Conservation (phyloP, 2,329 filamentous ascomycete genomes). For the Arthroderma sp. region DNA sequence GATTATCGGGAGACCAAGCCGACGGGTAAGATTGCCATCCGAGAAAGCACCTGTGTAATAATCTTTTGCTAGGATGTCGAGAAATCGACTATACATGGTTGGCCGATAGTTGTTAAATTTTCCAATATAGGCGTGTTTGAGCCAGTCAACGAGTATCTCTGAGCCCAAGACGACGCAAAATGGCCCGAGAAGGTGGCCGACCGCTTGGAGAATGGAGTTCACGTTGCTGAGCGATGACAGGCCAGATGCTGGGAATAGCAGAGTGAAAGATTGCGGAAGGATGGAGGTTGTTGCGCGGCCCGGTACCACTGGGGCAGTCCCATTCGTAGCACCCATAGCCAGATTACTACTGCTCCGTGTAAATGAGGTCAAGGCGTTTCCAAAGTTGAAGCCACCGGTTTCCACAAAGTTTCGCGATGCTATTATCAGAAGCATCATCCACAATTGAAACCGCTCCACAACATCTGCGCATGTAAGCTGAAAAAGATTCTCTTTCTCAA, state of each 20-base stretch:
- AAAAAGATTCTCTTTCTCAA: conserved; percentile 95
- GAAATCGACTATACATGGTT: conserved; percentile 71
- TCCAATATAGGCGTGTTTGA: conserved; percentile 94
- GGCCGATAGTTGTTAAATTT: conserved; percentile 98
- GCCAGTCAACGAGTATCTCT: conserved; percentile 91
- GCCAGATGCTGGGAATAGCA: conserved; percentile 51
- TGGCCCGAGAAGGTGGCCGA: conserved; percentile 75
- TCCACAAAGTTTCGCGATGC: conserved; percentile 93
- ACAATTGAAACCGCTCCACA: conserved; percentile 92
- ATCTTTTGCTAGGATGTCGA: conserved; percentile 91
- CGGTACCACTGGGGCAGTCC: conserved; percentile 44
- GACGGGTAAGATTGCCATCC: conserved; percentile 76
- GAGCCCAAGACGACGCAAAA: conserved; percentile 90
- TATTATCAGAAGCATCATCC: conserved; percentile 95
- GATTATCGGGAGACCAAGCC: conserved; percentile 80
- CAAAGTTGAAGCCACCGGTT: conserved; percentile 63
- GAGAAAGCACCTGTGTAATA: conserved; percentile 96
- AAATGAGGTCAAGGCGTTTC: conserved; percentile 25
- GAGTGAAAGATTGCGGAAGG: conserved; percentile 78
- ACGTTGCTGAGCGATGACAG: conserved; percentile 30
- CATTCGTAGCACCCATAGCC: conserved; percentile 26
- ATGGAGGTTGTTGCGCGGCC: conserved; percentile 51
- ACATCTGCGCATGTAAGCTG: conserved; percentile 94
- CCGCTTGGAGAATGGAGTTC: conserved; percentile 29
- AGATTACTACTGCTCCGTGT: conserved; percentile 15